These are phyloP conservation scores for Fusarium compactum DNA, from an alignment of 2,329 filamentous ascomycete genomes.

Conservation along the genomic window DNA sequence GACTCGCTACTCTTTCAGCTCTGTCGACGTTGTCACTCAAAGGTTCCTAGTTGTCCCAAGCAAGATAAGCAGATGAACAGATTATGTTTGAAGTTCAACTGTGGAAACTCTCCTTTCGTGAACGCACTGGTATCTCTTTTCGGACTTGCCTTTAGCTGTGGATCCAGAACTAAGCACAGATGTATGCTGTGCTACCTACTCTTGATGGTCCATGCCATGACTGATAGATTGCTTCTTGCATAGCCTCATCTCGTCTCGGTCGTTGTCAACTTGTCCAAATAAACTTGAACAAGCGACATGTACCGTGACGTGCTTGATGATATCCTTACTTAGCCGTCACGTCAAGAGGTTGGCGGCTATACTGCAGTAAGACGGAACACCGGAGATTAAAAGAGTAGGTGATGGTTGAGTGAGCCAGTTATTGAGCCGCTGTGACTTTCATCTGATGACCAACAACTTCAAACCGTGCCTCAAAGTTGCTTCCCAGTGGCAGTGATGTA, in stretches of 20 bases:
- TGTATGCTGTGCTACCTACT: neutral
- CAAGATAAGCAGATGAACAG: neutral
- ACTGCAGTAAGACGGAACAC: conserved; percentile 2
- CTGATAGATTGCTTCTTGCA: neutral
- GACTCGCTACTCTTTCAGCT: conserved; percentile 12
- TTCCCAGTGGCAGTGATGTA: neutral
- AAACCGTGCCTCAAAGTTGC: neutral
- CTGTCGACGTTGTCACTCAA: conserved; percentile 7
- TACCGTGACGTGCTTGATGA: neutral
- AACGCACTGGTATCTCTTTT: neutral
- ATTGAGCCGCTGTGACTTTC: neutral
- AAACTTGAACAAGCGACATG: neutral
- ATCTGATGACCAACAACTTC: neutral
- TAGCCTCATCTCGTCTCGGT: neutral
- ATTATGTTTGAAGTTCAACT: neutral
- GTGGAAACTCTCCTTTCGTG: neutral
- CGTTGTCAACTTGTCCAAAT: neutral
- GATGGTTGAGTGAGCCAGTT: neutral
- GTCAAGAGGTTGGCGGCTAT: neutral
- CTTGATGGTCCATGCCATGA: neutral
- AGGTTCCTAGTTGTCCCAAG: conserved; percentile 9
- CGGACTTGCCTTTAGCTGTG: neutral
- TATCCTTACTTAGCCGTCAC: neutral
- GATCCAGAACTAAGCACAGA: neutral
- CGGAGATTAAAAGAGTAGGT: neutral